A percentile compares a stretch with the other conserved stretches of the same genome.
These are phyloP conservation scores for Ocimum tenuiflorum DNA, from an alignment of 257 asterid species.

Conservation along the genomic window DNA sequence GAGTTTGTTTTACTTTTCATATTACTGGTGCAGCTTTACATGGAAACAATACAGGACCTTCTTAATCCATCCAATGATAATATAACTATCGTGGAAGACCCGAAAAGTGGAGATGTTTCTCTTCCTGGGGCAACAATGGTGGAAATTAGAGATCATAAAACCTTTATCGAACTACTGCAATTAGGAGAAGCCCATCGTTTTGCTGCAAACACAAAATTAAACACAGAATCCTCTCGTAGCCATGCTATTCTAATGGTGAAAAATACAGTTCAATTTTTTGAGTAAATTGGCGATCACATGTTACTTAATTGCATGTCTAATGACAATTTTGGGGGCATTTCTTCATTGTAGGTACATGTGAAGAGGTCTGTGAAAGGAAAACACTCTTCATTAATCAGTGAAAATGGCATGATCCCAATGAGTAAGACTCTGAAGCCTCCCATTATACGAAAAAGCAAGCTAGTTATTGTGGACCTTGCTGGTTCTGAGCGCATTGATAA, in stretches of 20 bases:
- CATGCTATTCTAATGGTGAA: constrained; percentile 85
- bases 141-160: constrained; percentile 64
- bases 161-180: constrained; percentile 55
- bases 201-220: constrained; percentile 78
- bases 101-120: constrained; percentile 77
- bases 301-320: background rate
- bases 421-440: constrained; percentile 61
- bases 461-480: constrained; percentile 84
- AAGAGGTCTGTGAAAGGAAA: constrained; percentile 68
- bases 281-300: background rate
- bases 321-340: constrained; percentile 1
- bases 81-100: constrained; percentile 69
- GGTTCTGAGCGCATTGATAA: constrained; percentile 88
- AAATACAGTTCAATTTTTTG: background rate
- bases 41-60: constrained; percentile 86
- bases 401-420: constrained; percentile 41
- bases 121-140: constrained; percentile 68
- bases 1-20: constrained; percentile 3
- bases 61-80: constrained; percentile 69
- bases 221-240: constrained; percentile 91
- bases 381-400: constrained; percentile 42
- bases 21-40: constrained; percentile 61
- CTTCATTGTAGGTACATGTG: constrained; percentile 44
- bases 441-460: constrained; percentile 66
- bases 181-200: constrained; percentile 83